These are phyloP conservation scores for Bauhinia variegata DNA, from an alignment of 306 rosid species.

Conservation along the genomic window DNA sequence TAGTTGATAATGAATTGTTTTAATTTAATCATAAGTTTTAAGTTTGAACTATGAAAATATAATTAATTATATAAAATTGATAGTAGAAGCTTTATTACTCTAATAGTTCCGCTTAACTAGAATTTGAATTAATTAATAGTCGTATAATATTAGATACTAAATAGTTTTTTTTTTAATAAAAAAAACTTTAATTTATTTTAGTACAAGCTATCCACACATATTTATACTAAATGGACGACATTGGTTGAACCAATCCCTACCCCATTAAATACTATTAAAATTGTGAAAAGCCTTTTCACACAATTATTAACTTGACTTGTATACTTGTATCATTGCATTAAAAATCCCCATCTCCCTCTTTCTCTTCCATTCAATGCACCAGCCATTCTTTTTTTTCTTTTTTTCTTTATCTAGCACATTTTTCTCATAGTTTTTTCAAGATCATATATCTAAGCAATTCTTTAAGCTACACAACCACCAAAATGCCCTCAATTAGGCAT, in stretches of 20 bases:
- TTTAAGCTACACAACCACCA: no score
- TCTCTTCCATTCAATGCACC: constrained; percentile 8
- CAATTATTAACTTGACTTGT: neutral
- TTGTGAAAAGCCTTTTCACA: constrained; percentile 11
- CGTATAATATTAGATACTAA: no score
- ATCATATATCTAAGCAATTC: no score
- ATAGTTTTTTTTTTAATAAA: no score
- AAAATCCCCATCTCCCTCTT: neutral
- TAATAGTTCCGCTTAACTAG: no score
- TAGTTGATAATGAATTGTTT: no score
- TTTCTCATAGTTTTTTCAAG: neutral
- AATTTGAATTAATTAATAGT: no score
- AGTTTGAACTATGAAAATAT: no score
- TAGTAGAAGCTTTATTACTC: no score
- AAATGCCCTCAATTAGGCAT: no score
- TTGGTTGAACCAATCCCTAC: constrained; percentile 43
- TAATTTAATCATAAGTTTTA: no score
- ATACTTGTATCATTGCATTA: neutral
- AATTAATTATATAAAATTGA: no score
- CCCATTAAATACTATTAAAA: neutral
- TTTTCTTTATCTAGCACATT: neutral
- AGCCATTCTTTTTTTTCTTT: neutral
- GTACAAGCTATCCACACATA: neutral
- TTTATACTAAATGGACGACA: constrained; percentile 5
- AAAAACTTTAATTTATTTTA: constrained; percentile 4